These are phyloP conservation scores for Penicillium decumbens DNA, from an alignment of 2,329 filamentous ascomycete genomes.

Conservation along the genomic window DNA sequence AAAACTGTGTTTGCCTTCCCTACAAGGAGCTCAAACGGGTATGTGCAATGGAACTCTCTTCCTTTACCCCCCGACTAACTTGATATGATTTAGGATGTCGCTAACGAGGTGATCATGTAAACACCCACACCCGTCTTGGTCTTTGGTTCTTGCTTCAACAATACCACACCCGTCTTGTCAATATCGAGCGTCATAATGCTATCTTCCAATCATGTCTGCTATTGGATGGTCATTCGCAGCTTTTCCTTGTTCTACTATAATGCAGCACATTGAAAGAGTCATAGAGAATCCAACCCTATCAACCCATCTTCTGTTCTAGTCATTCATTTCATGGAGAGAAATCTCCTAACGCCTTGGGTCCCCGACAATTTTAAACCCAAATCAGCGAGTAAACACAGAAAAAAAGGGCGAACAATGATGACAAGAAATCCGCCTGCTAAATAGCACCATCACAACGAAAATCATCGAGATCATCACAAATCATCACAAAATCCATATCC, in stretches of 20 bases:
- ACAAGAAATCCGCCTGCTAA: not conserved
- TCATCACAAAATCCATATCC: not conserved
- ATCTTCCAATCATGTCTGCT: slow-evolving; percentile 6
- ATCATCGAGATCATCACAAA: not conserved
- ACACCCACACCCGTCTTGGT: slow-evolving; percentile 10
- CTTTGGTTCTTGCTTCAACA: slow-evolving; percentile 14
- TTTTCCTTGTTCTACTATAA: slow-evolving; percentile 13
- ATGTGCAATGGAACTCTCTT: slow-evolving; percentile 38
- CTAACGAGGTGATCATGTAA: slow-evolving; percentile 81
- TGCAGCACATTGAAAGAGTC: slow-evolving; percentile 9
- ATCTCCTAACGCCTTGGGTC: not conserved
- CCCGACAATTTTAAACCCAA: not conserved
- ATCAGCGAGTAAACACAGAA: not conserved
- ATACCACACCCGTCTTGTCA: slow-evolving; percentile 18
- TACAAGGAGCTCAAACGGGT: slow-evolving; percentile 98
- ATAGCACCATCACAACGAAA: not conserved
- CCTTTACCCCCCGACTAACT: slow-evolving; percentile 2
- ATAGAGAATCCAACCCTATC: not conserved
- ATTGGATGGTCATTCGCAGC: slow-evolving; percentile 17
- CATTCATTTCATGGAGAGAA: not conserved
- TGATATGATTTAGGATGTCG: slow-evolving; percentile 31
- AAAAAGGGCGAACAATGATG: not conserved
- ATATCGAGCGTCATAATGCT: slow-evolving; percentile 20
- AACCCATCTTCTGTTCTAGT: not conserved
- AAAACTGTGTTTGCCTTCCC: slow-evolving; percentile 96